These are phyloP conservation scores for Peronosclerospora sorghi DNA, from an alignment of 352 stramenopile genomes.

Conservation along the genomic window DNA sequence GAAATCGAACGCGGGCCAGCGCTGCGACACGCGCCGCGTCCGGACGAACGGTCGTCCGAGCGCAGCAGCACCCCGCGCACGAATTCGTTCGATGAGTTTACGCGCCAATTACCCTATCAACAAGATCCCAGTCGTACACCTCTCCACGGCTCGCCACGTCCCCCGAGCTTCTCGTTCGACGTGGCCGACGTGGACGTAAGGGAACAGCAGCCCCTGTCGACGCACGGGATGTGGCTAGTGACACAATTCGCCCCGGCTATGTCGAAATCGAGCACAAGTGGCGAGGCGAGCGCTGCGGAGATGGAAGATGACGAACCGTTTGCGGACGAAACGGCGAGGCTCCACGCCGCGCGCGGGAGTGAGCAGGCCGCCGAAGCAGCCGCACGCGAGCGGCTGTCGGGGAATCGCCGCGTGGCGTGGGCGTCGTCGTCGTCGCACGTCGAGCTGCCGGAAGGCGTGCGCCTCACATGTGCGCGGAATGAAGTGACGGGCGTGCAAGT, in stretches of 20 bases:
- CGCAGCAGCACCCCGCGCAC: constrained; percentile 1
- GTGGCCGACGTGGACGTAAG: constrained; percentile 6
- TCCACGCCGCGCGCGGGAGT: constrained; percentile 1
- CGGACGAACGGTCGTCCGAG: background rate
- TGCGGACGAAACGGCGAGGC: constrained; percentile 20
- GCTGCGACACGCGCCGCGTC: background rate
- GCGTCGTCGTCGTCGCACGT: constrained; percentile 16
- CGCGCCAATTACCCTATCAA: constrained; percentile 19
- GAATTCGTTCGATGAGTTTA: constrained; percentile 23
- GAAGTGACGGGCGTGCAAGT: constrained; percentile 52
- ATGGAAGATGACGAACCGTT: constrained; percentile 33
- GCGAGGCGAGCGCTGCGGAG: constrained; percentile 19
- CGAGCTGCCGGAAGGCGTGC: constrained; percentile 26
- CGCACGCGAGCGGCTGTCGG: background rate
- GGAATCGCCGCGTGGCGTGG: constrained; percentile 25
- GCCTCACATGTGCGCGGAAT: constrained; percentile 36
- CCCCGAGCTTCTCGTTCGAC: constrained; percentile 18
- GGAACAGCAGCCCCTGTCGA: background rate
- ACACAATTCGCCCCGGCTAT: constrained; percentile 42
- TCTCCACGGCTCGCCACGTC: background rate
- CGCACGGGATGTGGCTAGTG: constrained; percentile 29
- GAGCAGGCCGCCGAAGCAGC: background rate
- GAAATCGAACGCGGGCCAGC: constrained; percentile 20
- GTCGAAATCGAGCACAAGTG: constrained; percentile 26
- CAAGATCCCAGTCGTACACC: constrained; percentile 1